Percentiles rank a stretch among this genome's conserved stretches.
Conservation (phyloP, 805 yeast genomes). For the Saccharomyces mikatae region DNA sequence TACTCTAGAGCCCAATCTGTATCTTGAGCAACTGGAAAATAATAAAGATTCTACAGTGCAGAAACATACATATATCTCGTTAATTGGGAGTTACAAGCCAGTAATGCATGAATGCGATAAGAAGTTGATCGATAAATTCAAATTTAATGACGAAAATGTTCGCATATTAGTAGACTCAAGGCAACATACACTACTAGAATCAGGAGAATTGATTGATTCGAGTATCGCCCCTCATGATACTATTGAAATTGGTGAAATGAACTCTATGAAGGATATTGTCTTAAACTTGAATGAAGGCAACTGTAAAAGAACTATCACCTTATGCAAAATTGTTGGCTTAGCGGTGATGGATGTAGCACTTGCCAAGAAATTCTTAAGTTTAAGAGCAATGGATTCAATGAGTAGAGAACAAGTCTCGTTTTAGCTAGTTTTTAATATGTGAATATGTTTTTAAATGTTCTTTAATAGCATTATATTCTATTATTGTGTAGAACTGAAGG, state of each 20-base stretch:
- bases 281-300: conserved; percentile 3
- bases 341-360: conserved; percentile 50
- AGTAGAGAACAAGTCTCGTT: background rate
- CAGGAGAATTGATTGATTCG: conserved; percentile 55
- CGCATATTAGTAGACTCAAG: conserved; percentile 53
- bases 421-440: background rate
- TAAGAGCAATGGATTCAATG: background rate
- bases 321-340: conserved; percentile 53
- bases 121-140: conserved; percentile 31
- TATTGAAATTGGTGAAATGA: conserved; percentile 41
- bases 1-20: conserved; percentile 41
- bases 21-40: conserved; percentile 23
- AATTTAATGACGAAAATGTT: conserved; percentile 25
- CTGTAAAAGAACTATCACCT: conserved; percentile 29
- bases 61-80: conserved; percentile 37
- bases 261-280: conserved; percentile 12
- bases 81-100: conserved; percentile 63
- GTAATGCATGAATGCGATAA: conserved; percentile 56
- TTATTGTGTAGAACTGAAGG: background rate
- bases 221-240: conserved; percentile 34
- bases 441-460: background rate
- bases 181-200: conserved; percentile 48
- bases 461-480: background rate
- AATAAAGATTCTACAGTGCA: conserved; percentile 11
- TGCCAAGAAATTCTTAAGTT: background rate